Evolutionary conservation across 805 yeast species (phyloP).

Genomic region (Starmerella sp.): DNA sequence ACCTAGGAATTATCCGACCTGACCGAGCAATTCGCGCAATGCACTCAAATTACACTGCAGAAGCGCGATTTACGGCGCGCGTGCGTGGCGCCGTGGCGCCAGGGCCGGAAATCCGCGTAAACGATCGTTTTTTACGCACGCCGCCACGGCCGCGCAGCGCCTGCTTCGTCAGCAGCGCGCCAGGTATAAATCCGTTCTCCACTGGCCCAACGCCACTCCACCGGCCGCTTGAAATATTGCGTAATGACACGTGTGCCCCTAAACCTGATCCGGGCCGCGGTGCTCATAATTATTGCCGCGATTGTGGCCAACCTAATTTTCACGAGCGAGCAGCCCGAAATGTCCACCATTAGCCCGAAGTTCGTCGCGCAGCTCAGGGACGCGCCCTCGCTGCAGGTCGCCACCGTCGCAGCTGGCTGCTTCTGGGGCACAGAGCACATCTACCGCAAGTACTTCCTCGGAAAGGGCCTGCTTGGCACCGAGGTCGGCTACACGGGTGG

Average conservation of each 20-base stretch:
- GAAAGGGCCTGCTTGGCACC: constrained; percentile 56
- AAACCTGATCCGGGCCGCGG: neutral
- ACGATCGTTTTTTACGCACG: neutral
- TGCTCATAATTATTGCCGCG: neutral
- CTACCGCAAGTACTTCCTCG: constrained; percentile 55
- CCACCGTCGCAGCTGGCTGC: constrained; percentile 50
- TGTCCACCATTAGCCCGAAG: constrained; percentile 5
- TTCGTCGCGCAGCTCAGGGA: constrained; percentile 4
- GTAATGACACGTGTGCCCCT: neutral
- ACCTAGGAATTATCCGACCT: too few species aligned
- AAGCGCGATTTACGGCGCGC: too few species aligned
- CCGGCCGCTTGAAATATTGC: neutral
- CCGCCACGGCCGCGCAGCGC: neutral
- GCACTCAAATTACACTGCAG: too few species aligned
- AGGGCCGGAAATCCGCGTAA: neutral
- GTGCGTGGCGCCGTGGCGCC: neutral
- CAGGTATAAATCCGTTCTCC: neutral
- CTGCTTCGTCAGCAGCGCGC: neutral
- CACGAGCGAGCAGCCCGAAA: neutral
- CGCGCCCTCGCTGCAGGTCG: constrained; percentile 12
- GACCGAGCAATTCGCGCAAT: too few species aligned
- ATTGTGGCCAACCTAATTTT: neutral
- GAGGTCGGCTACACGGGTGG: constrained; percentile 93
- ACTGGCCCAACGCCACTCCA: neutral
- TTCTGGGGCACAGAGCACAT: constrained; percentile 60